Base-by-base conservation (phyloP, 768 basidiomycete genomes). In the Serendipita sp. region DNA sequence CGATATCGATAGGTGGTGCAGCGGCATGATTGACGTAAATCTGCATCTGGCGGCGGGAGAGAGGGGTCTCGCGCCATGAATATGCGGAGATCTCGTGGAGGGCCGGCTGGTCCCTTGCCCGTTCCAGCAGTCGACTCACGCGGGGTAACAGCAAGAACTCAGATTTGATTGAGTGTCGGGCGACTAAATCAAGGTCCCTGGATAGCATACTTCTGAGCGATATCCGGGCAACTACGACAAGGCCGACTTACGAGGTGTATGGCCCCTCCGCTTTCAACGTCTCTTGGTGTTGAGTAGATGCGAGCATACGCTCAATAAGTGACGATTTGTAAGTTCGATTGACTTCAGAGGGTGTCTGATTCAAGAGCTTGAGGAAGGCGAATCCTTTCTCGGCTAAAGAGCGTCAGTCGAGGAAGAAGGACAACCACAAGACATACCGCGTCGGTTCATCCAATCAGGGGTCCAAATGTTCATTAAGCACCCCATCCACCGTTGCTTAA, bases 401-500 rank as follows among this genome's bases (percentile, higher is more conserved):
- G 66, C 10, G 47, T 63, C 4, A 68, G 51, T 63, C 32, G 18
- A 28, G 63, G 46, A 16, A 41, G 63, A 28, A 3, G 24, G 34
- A 18, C 8, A 15, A 65, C 34, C 8, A 60, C 2, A 41, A 1
- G 41, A 3, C 7, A 64, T 10, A 24, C 24, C 5, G 2, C 47
- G 32, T 41, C 74, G 76, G 65, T 86, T 77, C 46, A 97, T 85
- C 81, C 86, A 83, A 68, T 91, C 88, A 0, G 86, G 80, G 0
- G 84, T 80, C 95, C 96, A 99, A 65, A 99, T 94, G 72, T 88
- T 92, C 75, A 91, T 84, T 67, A 93, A 75, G 65, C 82, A 86
- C 58, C 76, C 75, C 51, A 91, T 70, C 63, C 81, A 79, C 45
- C 81, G 76, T 32, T 77, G 83, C 53, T 84, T 82, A 4, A 77